Evolutionary conservation across 345 rosid genomes (phyloP), one percentile per base, ranked within the genome.

Genomic region (Eucalyptus marginata): DNA sequence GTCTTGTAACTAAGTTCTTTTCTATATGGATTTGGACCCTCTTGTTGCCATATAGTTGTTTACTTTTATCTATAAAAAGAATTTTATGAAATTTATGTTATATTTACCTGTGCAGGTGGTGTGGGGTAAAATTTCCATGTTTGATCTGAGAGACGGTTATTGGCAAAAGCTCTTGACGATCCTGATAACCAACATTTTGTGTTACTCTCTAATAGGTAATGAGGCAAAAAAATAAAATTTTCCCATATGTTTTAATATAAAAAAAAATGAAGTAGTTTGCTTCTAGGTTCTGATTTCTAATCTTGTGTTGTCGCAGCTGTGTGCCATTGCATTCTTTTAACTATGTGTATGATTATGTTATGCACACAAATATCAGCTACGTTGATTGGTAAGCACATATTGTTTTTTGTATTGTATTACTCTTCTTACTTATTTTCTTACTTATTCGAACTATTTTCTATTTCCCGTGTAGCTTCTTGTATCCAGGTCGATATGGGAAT

Each of bases 51-150:
- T 51, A 17, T 51, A 6, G 56, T 51, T 51, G 56, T 51, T 51
- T 51, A 51, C 56, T 51, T 51, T 13, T 49, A 49, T 13, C 51
- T 49, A 49, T 49, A 13, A 4, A n/a, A 25, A 6, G 83, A 29
- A n/a, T 84, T 84, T 84, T 25, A 36, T 84, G 51, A 27, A 46
- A 84, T 12, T 20, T 29, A 44, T 29, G 33, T 31, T 71, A 40
- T 3, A 22, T 33, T 79, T 36, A 20, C 84, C 46, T 79, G 40
- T 68, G 54, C 86, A 98, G 98, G 99, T 97, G 86, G 93, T 95
- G 15, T 97, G 99, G 99, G 98, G 99, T 87, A 95, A 94, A 91
- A 95, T 95, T 64, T 96, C 99, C 20, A 97, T 97, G 99, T 93
- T 97, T 93, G 98, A 97, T 94, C 99, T 3, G 97, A 98, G 94